Evolutionary conservation across 2,329 filamentous ascomycete genomes (phyloP), one percentile per base, ranked within the genome.

Genomic region (Drechslerella stenobrocha): DNA sequence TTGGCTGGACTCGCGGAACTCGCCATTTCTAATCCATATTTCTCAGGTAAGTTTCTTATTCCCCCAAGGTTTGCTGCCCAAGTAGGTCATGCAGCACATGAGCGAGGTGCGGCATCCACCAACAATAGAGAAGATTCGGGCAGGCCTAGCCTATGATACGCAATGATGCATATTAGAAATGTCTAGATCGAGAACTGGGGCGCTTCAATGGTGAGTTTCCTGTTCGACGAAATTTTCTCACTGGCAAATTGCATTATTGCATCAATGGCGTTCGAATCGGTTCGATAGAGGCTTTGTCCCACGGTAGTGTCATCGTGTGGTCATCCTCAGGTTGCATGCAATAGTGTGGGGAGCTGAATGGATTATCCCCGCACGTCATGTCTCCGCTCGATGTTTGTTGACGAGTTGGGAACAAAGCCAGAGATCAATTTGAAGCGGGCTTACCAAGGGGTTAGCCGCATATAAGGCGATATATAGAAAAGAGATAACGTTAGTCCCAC

Each of bases 241-340:
- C 24, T 67, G 63, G 63, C 52, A 67, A 67, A 67, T 67, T 67
- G 55, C 30, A 59, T 22, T 45, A 60, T 67, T 67, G 63, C 63
- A 67, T 67, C 63, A 67, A 67, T 60, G 63, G 55, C 55, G 63
- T 56, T 46, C 45, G 34, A 53, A 20, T 26, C 37, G 15, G 15
- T 26, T 28, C 42, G 45, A 24, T 26, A 32, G 48, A 51, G 50
- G 55, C 55, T 55, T 51, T 67, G 63, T 60, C 55, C 63, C 45
- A 51, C 51, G 50, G 55, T 67, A 53, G 55, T 60, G 50, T 60
- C 55, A 60, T 67, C 55, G 55, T 60, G 50, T 60, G 50, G 50
- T 51, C 55, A 67, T 67, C 60, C 40, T 60, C 50, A 67, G 44
- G 45, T 67, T 60, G 63, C 55, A 60, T 42, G 30, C 26, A 34